A percentile compares a stretch with the other conserved stretches of the same genome.
Conservation (phyloP, 1,139 yeast species). For the Kodamaea arcana region DNA sequence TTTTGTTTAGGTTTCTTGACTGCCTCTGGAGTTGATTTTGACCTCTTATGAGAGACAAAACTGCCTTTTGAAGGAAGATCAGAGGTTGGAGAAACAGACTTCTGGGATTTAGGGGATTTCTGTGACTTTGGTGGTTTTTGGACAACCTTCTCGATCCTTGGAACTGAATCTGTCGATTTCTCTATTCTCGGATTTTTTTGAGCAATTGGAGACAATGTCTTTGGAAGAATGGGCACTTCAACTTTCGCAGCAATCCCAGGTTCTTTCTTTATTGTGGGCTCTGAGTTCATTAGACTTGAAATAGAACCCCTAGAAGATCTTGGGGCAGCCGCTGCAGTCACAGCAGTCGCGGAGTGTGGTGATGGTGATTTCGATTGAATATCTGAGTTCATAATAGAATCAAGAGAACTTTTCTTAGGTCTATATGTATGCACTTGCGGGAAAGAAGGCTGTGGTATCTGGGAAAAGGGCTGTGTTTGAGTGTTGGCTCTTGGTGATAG, state of each 20-base stretch:
- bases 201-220: too few relatives aligned
- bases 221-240: background rate
- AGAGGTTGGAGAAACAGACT: slow-evolving; percentile 13
- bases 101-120: slow-evolving; percentile 1
- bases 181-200: too few relatives aligned
- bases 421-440: slow-evolving; percentile 2
- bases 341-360: too few relatives aligned
- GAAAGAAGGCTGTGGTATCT: too few relatives aligned
- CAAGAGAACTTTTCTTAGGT: slow-evolving; percentile 5
- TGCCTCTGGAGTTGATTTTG: slow-evolving; percentile 21
- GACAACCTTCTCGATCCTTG: too few relatives aligned
- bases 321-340: too few relatives aligned
- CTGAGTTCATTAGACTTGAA: slow-evolving; percentile 13
- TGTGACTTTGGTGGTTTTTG: too few relatives aligned
- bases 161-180: too few relatives aligned
- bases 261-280: too few relatives aligned
- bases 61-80: slow-evolving; percentile 14
- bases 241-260: too few relatives aligned
- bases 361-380: slow-evolving; percentile 1
- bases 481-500: background rate
- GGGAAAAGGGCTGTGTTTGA: background rate
- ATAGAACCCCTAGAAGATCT: slow-evolving; percentile 10
- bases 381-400: slow-evolving; percentile 8
- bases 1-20: slow-evolving; percentile 3
- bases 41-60: slow-evolving; percentile 21